These are phyloP conservation scores for Kluyveromyces siamensis DNA, from an alignment of 805 yeast species.

Conservation along the genomic window DNA sequence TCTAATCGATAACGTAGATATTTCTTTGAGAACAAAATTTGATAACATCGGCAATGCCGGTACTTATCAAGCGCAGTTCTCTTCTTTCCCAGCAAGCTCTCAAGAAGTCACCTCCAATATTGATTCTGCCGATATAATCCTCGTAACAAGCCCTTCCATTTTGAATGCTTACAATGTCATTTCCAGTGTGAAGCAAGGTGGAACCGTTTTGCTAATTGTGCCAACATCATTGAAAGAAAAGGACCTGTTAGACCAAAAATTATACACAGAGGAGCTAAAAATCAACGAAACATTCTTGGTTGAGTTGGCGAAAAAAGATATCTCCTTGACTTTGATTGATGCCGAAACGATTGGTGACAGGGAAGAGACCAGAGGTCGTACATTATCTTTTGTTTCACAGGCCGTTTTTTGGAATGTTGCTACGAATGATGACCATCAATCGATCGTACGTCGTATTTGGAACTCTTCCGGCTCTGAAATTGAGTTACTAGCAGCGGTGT, in stretches of 20 bases:
- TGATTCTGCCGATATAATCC: constrained; percentile 53
- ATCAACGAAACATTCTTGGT: constrained; percentile 43
- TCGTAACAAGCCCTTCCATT: constrained; percentile 53
- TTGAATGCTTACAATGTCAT: constrained; percentile 53
- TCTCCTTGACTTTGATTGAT: constrained; percentile 52
- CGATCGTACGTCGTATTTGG: constrained; percentile 66
- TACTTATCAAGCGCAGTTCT: constrained; percentile 57
- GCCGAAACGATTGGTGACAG: constrained; percentile 53
- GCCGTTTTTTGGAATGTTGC: constrained; percentile 72
- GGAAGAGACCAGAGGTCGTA: constrained; percentile 67
- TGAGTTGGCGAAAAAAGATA: constrained; percentile 41
- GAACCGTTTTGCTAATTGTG: constrained; percentile 39
- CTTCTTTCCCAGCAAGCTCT: constrained; percentile 23
- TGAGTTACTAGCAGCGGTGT: constrained; percentile 66
- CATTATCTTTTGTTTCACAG: constrained; percentile 65
- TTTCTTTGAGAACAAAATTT: constrained; percentile 52
- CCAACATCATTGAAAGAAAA: constrained; percentile 23
- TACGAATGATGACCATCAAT: constrained; percentile 44
- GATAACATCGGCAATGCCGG: constrained; percentile 75
- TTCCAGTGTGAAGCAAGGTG: constrained; percentile 47
- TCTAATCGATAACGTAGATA: constrained; percentile 43
- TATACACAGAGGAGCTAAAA: constrained; percentile 42
- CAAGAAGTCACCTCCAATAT: constrained; percentile 25
- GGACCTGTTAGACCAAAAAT: constrained; percentile 29
- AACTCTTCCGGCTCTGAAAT: constrained; percentile 77